Percentiles rank a stretch among this genome's conserved stretches.
These are phyloP conservation scores for Talaromyces wortmannii DNA, from an alignment of 495 filamentous ascomycete species.

Conservation along the genomic window DNA sequence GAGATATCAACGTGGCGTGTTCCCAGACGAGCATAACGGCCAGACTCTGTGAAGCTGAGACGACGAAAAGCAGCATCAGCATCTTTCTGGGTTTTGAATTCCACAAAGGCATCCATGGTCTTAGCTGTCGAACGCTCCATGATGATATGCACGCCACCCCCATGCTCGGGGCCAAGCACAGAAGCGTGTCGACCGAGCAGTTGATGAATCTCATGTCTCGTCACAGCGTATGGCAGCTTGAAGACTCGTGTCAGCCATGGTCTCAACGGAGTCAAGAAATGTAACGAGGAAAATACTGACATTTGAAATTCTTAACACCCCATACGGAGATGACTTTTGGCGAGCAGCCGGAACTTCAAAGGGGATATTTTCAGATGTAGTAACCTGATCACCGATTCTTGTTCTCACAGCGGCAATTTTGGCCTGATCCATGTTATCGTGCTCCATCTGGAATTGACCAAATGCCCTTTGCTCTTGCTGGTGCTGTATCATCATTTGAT, in stretches of 20 bases:
- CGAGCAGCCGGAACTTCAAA: conserved; percentile 14
- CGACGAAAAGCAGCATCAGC: conserved; percentile 37
- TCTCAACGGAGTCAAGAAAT: background rate
- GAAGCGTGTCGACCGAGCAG: conserved; percentile 62
- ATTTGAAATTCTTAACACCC: conserved; percentile 42
- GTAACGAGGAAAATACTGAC: conserved; percentile 21
- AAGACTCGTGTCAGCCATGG: background rate
- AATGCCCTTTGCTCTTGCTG: background rate
- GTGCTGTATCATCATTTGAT: background rate
- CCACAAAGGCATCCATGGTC: conserved; percentile 70
- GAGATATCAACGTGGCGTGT: conserved; percentile 58
- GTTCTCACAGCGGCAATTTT: background rate
- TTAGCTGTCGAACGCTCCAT: conserved; percentile 76
- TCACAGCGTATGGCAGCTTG: conserved; percentile 60
- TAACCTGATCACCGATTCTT: background rate
- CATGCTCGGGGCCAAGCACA: conserved; percentile 42
- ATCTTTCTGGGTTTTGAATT: conserved; percentile 49
- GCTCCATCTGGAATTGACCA: background rate
- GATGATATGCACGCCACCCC: conserved; percentile 70
- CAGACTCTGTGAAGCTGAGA: conserved; percentile 37
- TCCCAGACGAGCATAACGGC: conserved; percentile 50
- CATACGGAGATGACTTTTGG: conserved; percentile 16
- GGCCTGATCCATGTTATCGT: background rate
- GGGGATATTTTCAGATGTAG: conserved; percentile 13
- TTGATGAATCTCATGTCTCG: conserved; percentile 59